Conservation (phyloP, 768 basidiomycete genomes). For the Amanita brunnescens region DNA sequence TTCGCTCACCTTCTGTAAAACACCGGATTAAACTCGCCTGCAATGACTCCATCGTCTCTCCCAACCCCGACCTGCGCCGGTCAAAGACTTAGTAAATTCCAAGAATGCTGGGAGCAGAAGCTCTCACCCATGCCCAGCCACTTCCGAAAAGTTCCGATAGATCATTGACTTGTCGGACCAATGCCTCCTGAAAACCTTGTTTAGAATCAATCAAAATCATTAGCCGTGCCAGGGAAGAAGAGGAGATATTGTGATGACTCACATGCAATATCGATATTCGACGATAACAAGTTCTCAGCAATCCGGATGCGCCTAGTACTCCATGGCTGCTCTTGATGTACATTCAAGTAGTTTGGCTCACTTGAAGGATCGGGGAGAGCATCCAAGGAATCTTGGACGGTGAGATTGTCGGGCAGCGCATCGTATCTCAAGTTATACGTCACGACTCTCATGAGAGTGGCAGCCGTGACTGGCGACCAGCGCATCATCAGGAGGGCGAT, state of each 20-base stretch:
- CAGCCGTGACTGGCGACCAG: background rate
- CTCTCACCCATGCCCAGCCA: slow-evolving; percentile 43
- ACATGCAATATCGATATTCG: slow-evolving; percentile 33
- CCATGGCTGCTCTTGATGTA: slow-evolving; percentile 43
- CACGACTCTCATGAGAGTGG: slow-evolving; percentile 22
- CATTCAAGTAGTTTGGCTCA: slow-evolving; percentile 22
- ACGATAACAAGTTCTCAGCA: slow-evolving; percentile 34
- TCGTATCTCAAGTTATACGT: slow-evolving; percentile 51
- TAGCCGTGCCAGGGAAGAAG: no score
- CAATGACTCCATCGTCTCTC: slow-evolving; percentile 44
- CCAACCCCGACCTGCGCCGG: slow-evolving; percentile 46
- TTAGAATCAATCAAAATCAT: background rate
- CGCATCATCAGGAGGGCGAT: background rate
- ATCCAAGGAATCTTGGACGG: slow-evolving; percentile 37
- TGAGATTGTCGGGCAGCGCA: slow-evolving; percentile 39
- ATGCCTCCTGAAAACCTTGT: slow-evolving; percentile 44
- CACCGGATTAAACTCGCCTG: slow-evolving; percentile 55
- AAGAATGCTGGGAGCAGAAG: background rate
- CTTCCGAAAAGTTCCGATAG: slow-evolving; percentile 43
- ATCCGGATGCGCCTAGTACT: slow-evolving; percentile 40
- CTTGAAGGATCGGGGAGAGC: slow-evolving; percentile 33
- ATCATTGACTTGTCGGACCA: slow-evolving; percentile 49
- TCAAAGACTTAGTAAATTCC: background rate
- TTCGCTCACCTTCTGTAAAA: slow-evolving; percentile 41
- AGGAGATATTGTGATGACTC: slow-evolving; percentile 8